phyloP scores from a whole-genome alignment of 352 stramenopile genomes.

The Peronosclerospora sorghi region DNA sequence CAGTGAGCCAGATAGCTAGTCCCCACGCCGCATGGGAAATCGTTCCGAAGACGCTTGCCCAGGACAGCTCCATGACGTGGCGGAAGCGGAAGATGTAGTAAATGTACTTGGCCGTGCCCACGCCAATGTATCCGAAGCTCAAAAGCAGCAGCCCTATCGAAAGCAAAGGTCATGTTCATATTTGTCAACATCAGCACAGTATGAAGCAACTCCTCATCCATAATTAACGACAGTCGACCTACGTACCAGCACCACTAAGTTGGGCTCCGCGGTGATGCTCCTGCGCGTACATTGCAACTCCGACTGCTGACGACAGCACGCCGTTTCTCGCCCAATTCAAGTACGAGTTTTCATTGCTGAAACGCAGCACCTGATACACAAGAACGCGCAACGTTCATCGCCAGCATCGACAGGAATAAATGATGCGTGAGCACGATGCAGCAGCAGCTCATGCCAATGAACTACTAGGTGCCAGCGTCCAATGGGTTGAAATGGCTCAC shows the following conservation, averaged over 20 bases:
- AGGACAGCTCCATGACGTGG: slow-evolving; percentile 81
- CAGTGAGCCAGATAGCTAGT: slow-evolving; percentile 78
- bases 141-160: slow-evolving; percentile 54
- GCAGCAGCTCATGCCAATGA: not conserved
- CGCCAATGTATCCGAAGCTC: slow-evolving; percentile 82
- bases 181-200: slow-evolving; percentile 1
- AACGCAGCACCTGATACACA: slow-evolving; percentile 46
- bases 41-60: slow-evolving; percentile 72
- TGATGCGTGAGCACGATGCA: slow-evolving; percentile 8
- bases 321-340: slow-evolving; percentile 82
- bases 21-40: slow-evolving; percentile 73
- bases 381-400: not conserved
- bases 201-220: not conserved
- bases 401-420: not conserved
- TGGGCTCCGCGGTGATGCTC: slow-evolving; percentile 80
- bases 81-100: slow-evolving; percentile 85
- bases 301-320: slow-evolving; percentile 68
- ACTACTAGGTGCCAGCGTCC: not conserved
- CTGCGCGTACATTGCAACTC: slow-evolving; percentile 82
- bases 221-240: not conserved
- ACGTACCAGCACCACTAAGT: slow-evolving; percentile 58
- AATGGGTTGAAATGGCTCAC: slow-evolving; percentile 5
- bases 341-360: slow-evolving; percentile 85
- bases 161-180: slow-evolving; percentile 1
- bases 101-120: slow-evolving; percentile 83